Evolutionary conservation across 1,284 basidiomycete genomes (phyloP), one percentile per base, ranked within the genome.

Genomic region (Xerocomus nothofagi): DNA sequence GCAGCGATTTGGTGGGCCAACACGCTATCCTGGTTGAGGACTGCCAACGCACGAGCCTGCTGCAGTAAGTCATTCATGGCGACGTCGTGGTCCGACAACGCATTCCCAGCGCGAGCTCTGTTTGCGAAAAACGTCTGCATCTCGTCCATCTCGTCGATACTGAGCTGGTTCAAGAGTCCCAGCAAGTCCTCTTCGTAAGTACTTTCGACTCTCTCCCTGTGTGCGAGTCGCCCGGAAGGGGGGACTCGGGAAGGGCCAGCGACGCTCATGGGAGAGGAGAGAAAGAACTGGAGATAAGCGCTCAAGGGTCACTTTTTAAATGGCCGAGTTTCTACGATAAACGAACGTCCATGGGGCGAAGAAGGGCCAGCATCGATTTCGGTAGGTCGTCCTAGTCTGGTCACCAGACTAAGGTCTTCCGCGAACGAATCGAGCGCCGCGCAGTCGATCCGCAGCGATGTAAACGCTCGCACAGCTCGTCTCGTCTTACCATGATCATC

Each of bases 1-100:
- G 21, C 32, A n/a, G 59, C 54, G 8, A 68, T 44, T 2, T 18
- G 38, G 21, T 51, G 50, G 2, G 67, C 66, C 42, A 69, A 33
- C 4, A 23, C 42, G 27, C 49, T 49, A 23, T 69, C 67, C 9
- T 61, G 34, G 41, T 64, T 36, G 12, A 61, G 21, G 21, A 36
- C n/a, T 4, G 46, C 50, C 38, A 69, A 14, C 4, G 48, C 47
- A 31, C 41, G 55, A 6, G 56, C 62, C 29, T 68, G 63, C 23
- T 62, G 56, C 11, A 66, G 24, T 9, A 69, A 53, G 32, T 67
- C 47, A 18, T 50, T 54, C 49, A 67, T 56, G 6, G 65, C 66
- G 2, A 63, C 2, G 10, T 66, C 66, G 10, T 55, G 53, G 33
- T 67, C 65, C 3, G 58, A 56, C 33, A 64, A 34, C 1, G 15